phyloP scores from a whole-genome alignment of 345 rosid genomes.

The Conringia planisiliqua region DNA sequence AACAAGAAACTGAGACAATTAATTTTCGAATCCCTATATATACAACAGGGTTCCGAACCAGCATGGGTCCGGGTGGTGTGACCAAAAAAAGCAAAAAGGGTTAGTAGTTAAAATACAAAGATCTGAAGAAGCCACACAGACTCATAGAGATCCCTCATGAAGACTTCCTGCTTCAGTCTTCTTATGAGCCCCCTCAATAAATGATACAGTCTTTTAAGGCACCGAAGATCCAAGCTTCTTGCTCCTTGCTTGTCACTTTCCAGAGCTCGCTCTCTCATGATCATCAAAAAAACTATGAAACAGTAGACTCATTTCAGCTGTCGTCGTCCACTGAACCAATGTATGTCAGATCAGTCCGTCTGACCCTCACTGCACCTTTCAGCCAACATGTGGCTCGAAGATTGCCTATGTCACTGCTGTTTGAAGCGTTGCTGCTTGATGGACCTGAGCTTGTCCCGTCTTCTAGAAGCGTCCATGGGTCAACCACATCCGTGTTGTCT shows the following conservation, averaged over 20 bases:
- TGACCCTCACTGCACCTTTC: conserved; percentile 89
- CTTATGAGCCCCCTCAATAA: conserved; percentile 16
- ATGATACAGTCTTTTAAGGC: conserved; percentile 21
- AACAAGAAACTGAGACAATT: conserved; percentile 28
- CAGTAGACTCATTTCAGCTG: conserved; percentile 46
- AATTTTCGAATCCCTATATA: conserved; percentile 30
- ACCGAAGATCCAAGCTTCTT: conserved; percentile 28
- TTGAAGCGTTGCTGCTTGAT: conserved; percentile 48
- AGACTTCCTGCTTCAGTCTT: conserved; percentile 22
- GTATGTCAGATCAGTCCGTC: conserved; percentile 80
- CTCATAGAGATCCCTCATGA: conserved; percentile 14
- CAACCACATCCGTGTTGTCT: conserved; percentile 56
- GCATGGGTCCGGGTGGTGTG: conserved; percentile 26
- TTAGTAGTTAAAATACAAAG: conserved; percentile 37
- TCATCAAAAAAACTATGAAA: conserved; percentile 13
- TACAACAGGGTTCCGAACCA: conserved; percentile 37
- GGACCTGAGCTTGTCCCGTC: conserved; percentile 77
- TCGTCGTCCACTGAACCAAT: conserved; percentile 91
- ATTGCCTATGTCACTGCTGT: conserved; percentile 67
- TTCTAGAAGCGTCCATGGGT: conserved; percentile 95
- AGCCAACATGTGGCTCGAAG: conserved; percentile 89
- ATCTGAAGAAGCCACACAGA: conserved; percentile 28
- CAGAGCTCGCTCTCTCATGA: conserved; percentile 5
- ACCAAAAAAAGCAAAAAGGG: conserved; percentile 29
- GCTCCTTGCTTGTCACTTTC: conserved; percentile 17